Base-by-base conservation (phyloP, 2,329 filamentous ascomycete species). In the Stenocarpella maydis region DNA sequence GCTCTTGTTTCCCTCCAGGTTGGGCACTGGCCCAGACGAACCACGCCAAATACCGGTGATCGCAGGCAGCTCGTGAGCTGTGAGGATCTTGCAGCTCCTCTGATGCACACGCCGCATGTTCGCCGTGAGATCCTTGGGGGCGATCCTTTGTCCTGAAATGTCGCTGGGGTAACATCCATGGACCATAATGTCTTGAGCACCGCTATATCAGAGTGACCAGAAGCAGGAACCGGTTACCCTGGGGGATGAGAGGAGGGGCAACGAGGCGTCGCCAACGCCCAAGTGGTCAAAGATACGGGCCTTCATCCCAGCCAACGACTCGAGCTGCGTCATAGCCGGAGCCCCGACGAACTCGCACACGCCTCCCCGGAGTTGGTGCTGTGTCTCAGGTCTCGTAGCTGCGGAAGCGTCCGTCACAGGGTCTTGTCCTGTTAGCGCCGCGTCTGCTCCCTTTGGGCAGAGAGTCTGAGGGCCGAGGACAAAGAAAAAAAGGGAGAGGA, bases 341-440 rank as follows among this genome's bases (percentile, higher is more conserved):
- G 39, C 19, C 39, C 39, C 55, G 34, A 26, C 24, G 41, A 34
- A 45, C 41, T 47, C 26, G 53, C 19, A 26, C 39, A 61, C 55
- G 17, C 12, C 26, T 47, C n/a, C 26, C 55, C 24, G 55, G 55
- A 41, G 39, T 61, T 61, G 26, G 31, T 61, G 26, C 55, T 31
- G 55, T 47, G 55, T 61, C 55, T 61, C 55, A 61, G 55, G 31
- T 61, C 17, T 34, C 26, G 55, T 61, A 61, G 55, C 41, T 61
- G 55, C 55, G 55, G 55, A 61, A 61, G 55, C 55, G 45, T 61
- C 55, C 55, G 41, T 21, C 3, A 47, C 55, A 28, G 1, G 19
- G 55, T 19, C 55, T 45, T 31, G 55, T n/a, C 55, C 41, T 31
- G 34, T 47, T 47, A 61, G 55, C 41, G 39, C 55, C 39, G 55